Conservation (phyloP, 306 rosid genomes). For the Quercus engelmannii region DNA sequence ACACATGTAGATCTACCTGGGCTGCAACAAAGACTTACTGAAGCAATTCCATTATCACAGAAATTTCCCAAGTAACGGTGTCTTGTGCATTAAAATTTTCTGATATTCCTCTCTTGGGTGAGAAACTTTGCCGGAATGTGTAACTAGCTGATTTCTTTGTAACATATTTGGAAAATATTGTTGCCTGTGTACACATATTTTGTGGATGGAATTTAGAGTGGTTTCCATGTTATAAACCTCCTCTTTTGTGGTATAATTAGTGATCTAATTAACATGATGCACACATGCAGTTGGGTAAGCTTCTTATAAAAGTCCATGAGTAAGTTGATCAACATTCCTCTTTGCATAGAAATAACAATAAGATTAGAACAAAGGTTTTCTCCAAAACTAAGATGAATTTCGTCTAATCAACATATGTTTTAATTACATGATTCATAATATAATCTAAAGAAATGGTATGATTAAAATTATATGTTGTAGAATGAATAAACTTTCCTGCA, state of each 20-base stretch:
- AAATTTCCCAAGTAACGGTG: not conserved
- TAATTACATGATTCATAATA: no score
- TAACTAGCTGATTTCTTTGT: not conserved
- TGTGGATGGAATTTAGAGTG: not conserved
- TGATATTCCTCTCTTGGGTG: not conserved
- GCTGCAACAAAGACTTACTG: slow-evolving; percentile 13
- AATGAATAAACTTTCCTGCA: no score
- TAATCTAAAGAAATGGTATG: no score
- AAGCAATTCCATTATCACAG: not conserved
- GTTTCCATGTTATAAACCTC: not conserved
- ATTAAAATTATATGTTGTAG: no score
- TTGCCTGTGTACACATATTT: no score
- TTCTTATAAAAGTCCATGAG: not conserved
- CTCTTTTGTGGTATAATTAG: not conserved
- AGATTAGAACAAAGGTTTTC: not conserved
- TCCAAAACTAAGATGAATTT: no score
- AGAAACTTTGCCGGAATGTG: not conserved
- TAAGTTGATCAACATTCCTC: not conserved
- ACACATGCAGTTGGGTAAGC: not conserved
- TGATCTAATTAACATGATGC: not conserved
- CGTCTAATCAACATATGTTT: no score
- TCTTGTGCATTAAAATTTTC: not conserved
- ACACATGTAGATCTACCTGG: not conserved
- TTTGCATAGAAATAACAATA: not conserved
- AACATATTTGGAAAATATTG: not conserved